Base-by-base conservation (phyloP, 495 filamentous ascomycete genomes). In the Neohortaea acidophila region DNA sequence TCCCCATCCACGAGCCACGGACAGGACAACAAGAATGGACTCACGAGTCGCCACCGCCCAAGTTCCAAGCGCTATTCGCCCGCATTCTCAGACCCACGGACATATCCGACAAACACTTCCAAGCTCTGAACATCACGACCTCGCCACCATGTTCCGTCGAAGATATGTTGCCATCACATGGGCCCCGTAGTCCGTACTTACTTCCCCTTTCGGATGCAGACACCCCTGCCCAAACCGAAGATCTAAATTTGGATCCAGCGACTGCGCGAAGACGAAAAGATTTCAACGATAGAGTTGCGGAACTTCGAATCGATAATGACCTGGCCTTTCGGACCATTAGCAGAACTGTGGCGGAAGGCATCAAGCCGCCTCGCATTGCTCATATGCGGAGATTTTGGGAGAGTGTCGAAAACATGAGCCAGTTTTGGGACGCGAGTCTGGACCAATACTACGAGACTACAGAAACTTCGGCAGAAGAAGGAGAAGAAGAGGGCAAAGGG, bases 301-400 rank as follows among this genome's bases (percentile, higher is more conserved):
- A 79, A 45, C 50, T 78, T 12, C 41, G 58, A 12, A 45, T 68
- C 11, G 61, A 69, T n/a, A 75, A 77, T 36, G 66, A 72, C 32
- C 66, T 66, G 47, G 67, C 63, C 1, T 79, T 71, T 47, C 52
- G 66, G 3, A 65, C 64, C 38, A 56, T 75, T 18, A 50, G 58
- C 24, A 58, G 72, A 3, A 49, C 63, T 17, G 52, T 58, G 1
- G 56, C 54, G 4, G 52, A 60, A 15, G 65, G 65, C 1, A 60
- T 59, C 2, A 47, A 54, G 30, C 54, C 63, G 13, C 59, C 67
- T 5, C 58, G 65, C 3, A 53, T 76, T 19, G 66, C 65, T 0
- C 67, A 75, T 38, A 64, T 72, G 33, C 60, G 72, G 40, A 69
- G 68, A 37, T 78, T 79, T 54, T 79, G 68, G 65, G 61, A 66